These are phyloP conservation scores for Blastomyces emzantsi DNA, from an alignment of 2,329 filamentous ascomycete genomes.

Conservation along the genomic window DNA sequence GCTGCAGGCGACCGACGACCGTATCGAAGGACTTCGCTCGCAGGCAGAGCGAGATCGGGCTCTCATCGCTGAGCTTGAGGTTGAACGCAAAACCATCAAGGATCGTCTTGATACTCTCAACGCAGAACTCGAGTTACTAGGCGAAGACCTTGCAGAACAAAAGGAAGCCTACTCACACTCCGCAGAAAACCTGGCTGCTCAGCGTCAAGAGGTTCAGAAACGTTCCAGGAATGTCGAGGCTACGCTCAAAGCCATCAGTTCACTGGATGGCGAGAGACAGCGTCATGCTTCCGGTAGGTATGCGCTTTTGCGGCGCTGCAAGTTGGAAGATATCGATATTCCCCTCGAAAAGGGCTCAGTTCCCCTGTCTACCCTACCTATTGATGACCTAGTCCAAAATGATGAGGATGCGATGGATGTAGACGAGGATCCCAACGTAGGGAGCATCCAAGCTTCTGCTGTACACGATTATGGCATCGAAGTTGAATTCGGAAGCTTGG, in stretches of 20 bases:
- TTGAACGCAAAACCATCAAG: conserved; percentile 65
- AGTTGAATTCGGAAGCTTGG: conserved; percentile 72
- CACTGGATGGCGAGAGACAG: conserved; percentile 76
- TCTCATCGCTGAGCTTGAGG: conserved; percentile 60
- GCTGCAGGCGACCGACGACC: conserved; percentile 58
- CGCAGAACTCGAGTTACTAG: conserved; percentile 67
- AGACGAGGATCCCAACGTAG: conserved; percentile 55
- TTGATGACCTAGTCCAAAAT: conserved; percentile 67
- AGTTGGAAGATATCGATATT: conserved; percentile 84
- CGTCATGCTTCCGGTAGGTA: conserved; percentile 78
- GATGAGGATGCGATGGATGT: conserved; percentile 90
- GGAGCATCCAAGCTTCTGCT: conserved; percentile 48
- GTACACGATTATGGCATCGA: conserved; percentile 88
- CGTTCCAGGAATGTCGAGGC: conserved; percentile 74
- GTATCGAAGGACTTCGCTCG: conserved; percentile 60
- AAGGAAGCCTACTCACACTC: conserved; percentile 60
- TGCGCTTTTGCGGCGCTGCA: conserved; percentile 74
- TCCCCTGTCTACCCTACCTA: conserved; percentile 69
- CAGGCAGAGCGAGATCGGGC: conserved; percentile 57
- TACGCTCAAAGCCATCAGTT: conserved; percentile 63
- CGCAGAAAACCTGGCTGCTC: conserved; percentile 66
- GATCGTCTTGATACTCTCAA: conserved; percentile 61
- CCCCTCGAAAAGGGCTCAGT: conserved; percentile 65
- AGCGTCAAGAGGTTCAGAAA: conserved; percentile 71
- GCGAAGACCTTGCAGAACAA: conserved; percentile 60